Evolutionary conservation across 2,329 filamentous ascomycete genomes (phyloP).

Genomic region (Zasmidium angulare): DNA sequence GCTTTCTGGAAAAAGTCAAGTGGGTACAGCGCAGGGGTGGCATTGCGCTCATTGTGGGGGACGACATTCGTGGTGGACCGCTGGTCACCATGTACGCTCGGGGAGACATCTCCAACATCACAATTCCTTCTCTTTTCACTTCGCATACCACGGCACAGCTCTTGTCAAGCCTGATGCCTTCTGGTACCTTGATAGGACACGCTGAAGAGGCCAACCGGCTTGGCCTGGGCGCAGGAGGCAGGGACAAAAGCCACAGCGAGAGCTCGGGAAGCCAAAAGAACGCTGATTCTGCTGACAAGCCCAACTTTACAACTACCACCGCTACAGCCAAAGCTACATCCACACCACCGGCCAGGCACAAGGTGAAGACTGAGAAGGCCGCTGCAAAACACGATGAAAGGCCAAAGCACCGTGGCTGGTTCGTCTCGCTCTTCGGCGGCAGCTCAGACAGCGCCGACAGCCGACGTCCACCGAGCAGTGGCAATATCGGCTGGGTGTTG

Average conservation of each 20-base stretch:
- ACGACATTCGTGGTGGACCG: conserved; percentile 83
- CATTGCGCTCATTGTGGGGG: conserved; percentile 87
- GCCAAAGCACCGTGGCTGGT: conserved; percentile 37
- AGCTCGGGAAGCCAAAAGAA: conserved; percentile 12
- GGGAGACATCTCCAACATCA: conserved; percentile 91
- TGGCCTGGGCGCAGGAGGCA: conserved; percentile 37
- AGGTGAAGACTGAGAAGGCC: conserved; percentile 23
- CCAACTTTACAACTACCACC: conserved; percentile 28
- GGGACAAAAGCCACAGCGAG: conserved; percentile 12
- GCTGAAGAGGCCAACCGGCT: conserved; percentile 53
- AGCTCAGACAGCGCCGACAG: conserved; percentile 41
- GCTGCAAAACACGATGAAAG: conserved; percentile 21
- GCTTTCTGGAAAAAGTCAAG: conserved; percentile 94
- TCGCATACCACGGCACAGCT: conserved; percentile 92
- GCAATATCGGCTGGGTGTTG: conserved; percentile 71
- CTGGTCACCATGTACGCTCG: conserved; percentile 98
- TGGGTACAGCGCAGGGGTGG: conserved; percentile 93
- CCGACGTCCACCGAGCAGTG: conserved; percentile 69
- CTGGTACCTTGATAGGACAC: conserved; percentile 48
- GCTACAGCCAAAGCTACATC: conserved; percentile 20
- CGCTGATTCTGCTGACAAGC: conserved; percentile 20
- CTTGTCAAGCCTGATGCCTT: conserved; percentile 80
- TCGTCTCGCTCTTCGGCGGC: conserved; percentile 44
- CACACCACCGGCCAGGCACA: conserved; percentile 14
- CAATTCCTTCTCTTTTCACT: conserved; percentile 92